Evolutionary conservation across 2,329 filamentous ascomycete genomes (phyloP).

Genomic region (Capronia americana): DNA sequence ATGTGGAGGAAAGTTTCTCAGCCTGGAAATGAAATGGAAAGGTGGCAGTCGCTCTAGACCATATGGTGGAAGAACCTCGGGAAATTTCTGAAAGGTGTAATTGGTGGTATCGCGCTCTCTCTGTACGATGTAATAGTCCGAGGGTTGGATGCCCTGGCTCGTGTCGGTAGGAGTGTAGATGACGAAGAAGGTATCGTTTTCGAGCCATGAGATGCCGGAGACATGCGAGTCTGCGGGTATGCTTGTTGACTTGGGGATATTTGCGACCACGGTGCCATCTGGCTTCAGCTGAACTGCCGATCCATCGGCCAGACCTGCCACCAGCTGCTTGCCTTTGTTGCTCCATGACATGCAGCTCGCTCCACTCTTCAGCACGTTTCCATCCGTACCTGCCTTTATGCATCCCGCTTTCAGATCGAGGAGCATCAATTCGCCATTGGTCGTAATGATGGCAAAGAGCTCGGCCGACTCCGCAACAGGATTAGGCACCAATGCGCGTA

Average conservation of each 20-base stretch:
- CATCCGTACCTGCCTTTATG: conserved; percentile 65
- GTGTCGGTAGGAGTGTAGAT: conserved; percentile 72
- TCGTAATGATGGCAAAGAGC: conserved; percentile 80
- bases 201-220: conserved; percentile 83
- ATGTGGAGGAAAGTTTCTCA: conserved; percentile 80
- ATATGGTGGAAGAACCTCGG: conserved; percentile 76
- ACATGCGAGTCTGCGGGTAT: conserved; percentile 71
- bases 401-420: conserved; percentile 75
- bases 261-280: conserved; percentile 75
- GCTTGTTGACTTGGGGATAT: conserved; percentile 77
- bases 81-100: conserved; percentile 76
- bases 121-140: conserved; percentile 79
- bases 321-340: conserved; percentile 86
- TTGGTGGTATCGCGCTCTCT: conserved; percentile 64
- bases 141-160: conserved; percentile 58
- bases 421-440: conserved; percentile 80
- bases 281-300: conserved; percentile 82
- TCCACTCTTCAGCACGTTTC: conserved; percentile 71
- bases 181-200: conserved; percentile 82
- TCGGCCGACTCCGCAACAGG: conserved; percentile 67
- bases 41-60: conserved; percentile 69
- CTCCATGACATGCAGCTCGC: conserved; percentile 93
- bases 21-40: conserved; percentile 76
- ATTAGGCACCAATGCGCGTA: conserved; percentile 76
- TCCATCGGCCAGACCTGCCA: conserved; percentile 83